phyloP scores from a whole-genome alignment of 2,329 filamentous ascomycete species.

The Hansfordia pulvinata region DNA sequence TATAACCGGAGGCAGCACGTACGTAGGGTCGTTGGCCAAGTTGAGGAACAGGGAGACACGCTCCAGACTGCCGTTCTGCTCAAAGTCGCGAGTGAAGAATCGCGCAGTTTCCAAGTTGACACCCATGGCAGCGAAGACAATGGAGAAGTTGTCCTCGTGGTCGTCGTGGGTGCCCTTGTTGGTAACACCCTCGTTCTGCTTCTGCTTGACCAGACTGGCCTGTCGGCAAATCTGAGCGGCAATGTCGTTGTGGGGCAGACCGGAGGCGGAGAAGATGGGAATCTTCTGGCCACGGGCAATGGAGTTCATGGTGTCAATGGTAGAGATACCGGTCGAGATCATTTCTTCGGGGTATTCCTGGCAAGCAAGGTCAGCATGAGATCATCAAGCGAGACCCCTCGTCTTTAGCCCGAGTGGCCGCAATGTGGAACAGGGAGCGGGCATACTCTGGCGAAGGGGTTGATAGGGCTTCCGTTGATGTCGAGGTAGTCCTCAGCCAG shows the following conservation, averaged over 20 bases:
- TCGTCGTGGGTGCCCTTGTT: slow-evolving; percentile 94
- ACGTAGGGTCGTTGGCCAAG: slow-evolving; percentile 98
- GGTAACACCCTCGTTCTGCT: slow-evolving; percentile 45
- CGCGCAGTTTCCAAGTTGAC: slow-evolving; percentile 97
- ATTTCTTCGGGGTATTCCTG: slow-evolving; percentile 98
- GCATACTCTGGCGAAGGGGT: slow-evolving; percentile 86
- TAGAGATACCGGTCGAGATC: slow-evolving; percentile 98
- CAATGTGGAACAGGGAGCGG: slow-evolving; percentile 3
- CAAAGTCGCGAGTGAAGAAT: slow-evolving; percentile 97
- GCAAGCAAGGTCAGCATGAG: slow-evolving; percentile 6
- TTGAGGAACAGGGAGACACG: slow-evolving; percentile 96
- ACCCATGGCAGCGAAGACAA: slow-evolving; percentile 99
- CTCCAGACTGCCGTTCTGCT: slow-evolving; percentile 98
- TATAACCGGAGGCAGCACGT: too few species aligned
- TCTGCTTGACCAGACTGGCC: slow-evolving; percentile 72
- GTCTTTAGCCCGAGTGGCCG: too few species aligned
- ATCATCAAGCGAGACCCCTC: neutral
- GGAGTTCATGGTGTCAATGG: slow-evolving; percentile 96
- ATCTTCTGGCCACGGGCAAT: slow-evolving; percentile 99
- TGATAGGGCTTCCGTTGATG: slow-evolving; percentile 98
- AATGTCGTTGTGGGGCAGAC: slow-evolving; percentile 99
- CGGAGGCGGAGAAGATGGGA: slow-evolving; percentile 94
- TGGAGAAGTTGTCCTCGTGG: slow-evolving; percentile 98
- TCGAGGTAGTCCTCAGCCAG: slow-evolving; percentile 96
- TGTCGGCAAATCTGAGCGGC: slow-evolving; percentile 98